Evolutionary conservation across 805 yeast genomes (phyloP).

Genomic region (Yamadazyma paraphyllophila): DNA sequence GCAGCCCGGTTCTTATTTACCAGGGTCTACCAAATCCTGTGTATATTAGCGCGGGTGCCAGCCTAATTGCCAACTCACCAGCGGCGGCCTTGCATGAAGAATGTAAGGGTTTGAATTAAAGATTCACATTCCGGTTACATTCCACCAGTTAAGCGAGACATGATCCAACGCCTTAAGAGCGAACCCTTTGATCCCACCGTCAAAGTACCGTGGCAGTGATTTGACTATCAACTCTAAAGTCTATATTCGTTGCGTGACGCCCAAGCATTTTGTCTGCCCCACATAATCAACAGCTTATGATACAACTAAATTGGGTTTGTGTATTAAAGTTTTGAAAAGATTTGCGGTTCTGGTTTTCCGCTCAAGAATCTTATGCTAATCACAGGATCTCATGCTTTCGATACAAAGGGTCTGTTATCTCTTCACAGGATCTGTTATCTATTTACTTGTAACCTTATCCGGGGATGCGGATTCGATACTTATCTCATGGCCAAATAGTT

Average conservation of each 20-base stretch:
- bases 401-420: too few species aligned
- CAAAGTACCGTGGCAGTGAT: neutral
- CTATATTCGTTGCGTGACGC: neutral
- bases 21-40: constrained; percentile 1
- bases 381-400: neutral
- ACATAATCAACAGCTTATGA: too few species aligned
- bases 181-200: too few species aligned
- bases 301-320: too few species aligned
- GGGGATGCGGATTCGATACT: too few species aligned
- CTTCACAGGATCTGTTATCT: too few species aligned
- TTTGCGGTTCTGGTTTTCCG: too few species aligned
- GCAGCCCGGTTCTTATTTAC: neutral
- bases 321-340: too few species aligned
- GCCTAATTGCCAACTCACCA: neutral
- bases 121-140: neutral
- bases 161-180: too few species aligned
- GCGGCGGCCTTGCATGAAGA: neutral
- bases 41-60: neutral
- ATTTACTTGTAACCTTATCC: too few species aligned
- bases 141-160: too few species aligned
- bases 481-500: too few species aligned
- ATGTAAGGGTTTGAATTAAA: neutral
- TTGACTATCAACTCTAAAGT: neutral
- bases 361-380: neutral
- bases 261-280: neutral